Conservation (phyloP, 768 basidiomycete genomes). For the Exsudoporus frostii region DNA sequence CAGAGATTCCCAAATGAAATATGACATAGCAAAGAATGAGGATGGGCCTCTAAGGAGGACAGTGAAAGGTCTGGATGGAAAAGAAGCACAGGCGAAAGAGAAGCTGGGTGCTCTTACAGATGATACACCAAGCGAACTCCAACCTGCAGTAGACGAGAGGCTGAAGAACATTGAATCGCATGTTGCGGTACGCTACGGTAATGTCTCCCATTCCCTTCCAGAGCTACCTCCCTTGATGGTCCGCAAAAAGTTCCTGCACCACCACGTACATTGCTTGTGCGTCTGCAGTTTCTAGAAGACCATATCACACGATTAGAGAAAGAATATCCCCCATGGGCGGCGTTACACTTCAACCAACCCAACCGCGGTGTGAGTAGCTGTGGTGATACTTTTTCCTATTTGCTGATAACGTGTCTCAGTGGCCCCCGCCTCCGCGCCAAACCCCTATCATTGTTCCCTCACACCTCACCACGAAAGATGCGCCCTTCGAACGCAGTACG, state of each 20-base stretch:
- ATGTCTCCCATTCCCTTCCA: slow-evolving; percentile 3
- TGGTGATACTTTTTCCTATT: background rate
- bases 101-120: slow-evolving; percentile 17
- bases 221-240: slow-evolving; percentile 2
- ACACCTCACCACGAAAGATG: slow-evolving; percentile 45
- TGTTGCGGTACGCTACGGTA: slow-evolving; percentile 73
- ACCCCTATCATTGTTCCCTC: slow-evolving; percentile 79
- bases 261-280: slow-evolving; percentile 59
- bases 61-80: slow-evolving; percentile 32
- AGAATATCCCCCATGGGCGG: slow-evolving; percentile 85
- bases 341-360: slow-evolving; percentile 85
- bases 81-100: slow-evolving; percentile 8
- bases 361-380: slow-evolving; percentile 61
- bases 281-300: slow-evolving; percentile 71
- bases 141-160: slow-evolving; percentile 64
- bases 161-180: slow-evolving; percentile 68
- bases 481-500: slow-evolving; percentile 13
- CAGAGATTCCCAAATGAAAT: slow-evolving; percentile 78
- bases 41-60: slow-evolving; percentile 72
- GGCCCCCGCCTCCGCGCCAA: slow-evolving; percentile 78
- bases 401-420: slow-evolving; percentile 40
- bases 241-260: slow-evolving; percentile 59
- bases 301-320: slow-evolving; percentile 74
- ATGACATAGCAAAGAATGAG: slow-evolving; percentile 83
- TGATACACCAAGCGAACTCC: slow-evolving; percentile 39